Conservation (phyloP, 2,329 filamentous ascomycete genomes). For the Rutstroemia sp. region DNA sequence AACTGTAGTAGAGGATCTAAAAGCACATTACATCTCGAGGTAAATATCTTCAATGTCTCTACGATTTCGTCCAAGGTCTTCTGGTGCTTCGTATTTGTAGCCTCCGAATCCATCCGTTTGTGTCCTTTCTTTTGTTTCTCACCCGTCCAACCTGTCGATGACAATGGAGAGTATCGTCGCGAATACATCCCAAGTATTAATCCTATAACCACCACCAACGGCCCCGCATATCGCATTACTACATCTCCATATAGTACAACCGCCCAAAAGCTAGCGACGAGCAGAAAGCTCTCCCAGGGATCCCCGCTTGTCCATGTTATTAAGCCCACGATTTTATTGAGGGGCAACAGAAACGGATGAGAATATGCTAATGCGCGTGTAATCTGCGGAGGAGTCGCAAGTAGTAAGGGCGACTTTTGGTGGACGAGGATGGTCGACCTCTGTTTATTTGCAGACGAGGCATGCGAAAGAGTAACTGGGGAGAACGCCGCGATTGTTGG, state of each 20-base stretch:
- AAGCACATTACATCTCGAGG: constrained; percentile 83
- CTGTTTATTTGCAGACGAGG: constrained; percentile 59
- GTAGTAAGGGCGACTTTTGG: constrained; percentile 87
- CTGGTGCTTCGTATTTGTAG: constrained; percentile 65
- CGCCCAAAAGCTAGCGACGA: constrained; percentile 82
- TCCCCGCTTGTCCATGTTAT: constrained; percentile 92
- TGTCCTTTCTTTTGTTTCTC: constrained; percentile 47
- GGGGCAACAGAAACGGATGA: constrained; percentile 82
- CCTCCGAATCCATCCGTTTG: constrained; percentile 43
- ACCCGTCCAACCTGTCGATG: constrained; percentile 71
- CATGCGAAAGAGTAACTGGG: constrained; percentile 64
- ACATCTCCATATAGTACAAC: constrained; percentile 78
- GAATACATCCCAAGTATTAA: constrained; percentile 92
- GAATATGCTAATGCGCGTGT: constrained; percentile 92
- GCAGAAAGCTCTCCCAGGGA: constrained; percentile 92
- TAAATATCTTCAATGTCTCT: constrained; percentile 85
- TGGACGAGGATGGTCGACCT: constrained; percentile 91
- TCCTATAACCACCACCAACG: constrained; percentile 68
- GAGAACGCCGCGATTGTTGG: constrained; percentile 89
- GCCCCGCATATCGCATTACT: constrained; percentile 74
- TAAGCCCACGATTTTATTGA: constrained; percentile 79
- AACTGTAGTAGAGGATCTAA: constrained; percentile 82
- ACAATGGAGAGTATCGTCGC: constrained; percentile 80
- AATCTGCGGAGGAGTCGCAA: constrained; percentile 90
- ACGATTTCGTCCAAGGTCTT: constrained; percentile 97